Evolutionary conservation across 1,139 yeast species (phyloP).

Genomic region (Debaryomyces robertsiae): DNA sequence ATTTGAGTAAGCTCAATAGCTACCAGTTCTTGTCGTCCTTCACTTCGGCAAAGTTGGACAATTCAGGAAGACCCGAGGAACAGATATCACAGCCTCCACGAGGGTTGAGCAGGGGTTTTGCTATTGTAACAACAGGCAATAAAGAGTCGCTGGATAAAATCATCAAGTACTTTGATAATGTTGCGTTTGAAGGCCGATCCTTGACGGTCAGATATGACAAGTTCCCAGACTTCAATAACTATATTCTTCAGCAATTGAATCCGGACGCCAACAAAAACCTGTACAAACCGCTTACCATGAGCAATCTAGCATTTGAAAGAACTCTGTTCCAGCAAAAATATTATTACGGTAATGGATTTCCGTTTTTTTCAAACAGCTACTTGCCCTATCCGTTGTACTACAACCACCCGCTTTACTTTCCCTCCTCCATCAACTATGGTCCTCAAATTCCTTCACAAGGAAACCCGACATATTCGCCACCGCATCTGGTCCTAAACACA

Average conservation of each 20-base stretch:
- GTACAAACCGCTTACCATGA: constrained; percentile 15
- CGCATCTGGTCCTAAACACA: too few species aligned
- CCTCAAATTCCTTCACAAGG: neutral
- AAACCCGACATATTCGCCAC: neutral
- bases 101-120: constrained; percentile 57
- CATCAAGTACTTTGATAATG: constrained; percentile 52
- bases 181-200: constrained; percentile 57
- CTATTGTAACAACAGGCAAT: constrained; percentile 59
- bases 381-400: constrained; percentile 13
- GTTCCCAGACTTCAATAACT: constrained; percentile 45
- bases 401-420: constrained; percentile 6
- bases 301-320: constrained; percentile 37
- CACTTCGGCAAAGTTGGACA: constrained; percentile 3
- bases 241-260: constrained; percentile 32
- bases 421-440: constrained; percentile 4
- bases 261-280: constrained; percentile 19
- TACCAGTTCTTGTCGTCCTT: constrained; percentile 15
- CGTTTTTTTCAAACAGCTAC: constrained; percentile 7
- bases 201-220: constrained; percentile 63
- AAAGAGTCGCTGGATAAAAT: constrained; percentile 52
- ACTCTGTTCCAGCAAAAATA: constrained; percentile 38
- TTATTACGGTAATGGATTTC: constrained; percentile 26
- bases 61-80: constrained; percentile 6
- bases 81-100: constrained; percentile 1
- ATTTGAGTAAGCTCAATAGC: constrained; percentile 11